Evolutionary conservation across 2,329 filamentous ascomycete species (phyloP), one percentile per base, ranked within the genome.

Genomic region (Cladosporium sp.): DNA sequence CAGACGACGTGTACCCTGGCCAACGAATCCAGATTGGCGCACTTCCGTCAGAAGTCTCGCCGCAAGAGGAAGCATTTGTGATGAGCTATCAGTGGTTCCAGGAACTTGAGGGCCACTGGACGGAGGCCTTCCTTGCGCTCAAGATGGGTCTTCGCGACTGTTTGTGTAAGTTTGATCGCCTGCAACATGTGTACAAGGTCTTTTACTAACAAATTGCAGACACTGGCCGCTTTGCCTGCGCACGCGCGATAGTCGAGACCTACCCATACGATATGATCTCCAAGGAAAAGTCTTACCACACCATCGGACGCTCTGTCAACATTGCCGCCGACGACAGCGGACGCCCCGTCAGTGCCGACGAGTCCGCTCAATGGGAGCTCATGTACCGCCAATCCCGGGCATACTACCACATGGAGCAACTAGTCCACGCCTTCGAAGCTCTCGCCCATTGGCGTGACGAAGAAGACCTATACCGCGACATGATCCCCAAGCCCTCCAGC

Each of bases 21-120:
- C 85, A 88, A 36, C 83, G 85, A n/a, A 85, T 96, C 64, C 88
- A 85, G 74, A 80, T 85, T 6, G 87, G 90, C 66, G 91, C 96
- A 73, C 86, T 93, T 28, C 67, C 61, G 68, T 86, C 87, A 1
- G 82, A 87, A 16, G 66, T 78, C 11, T 79, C 88, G 11, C 83
- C 87, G 8, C 78, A 83, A 51, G 86, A 90, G 66, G 89, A 94
- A 68, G 86, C 89, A 36, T 83, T 97, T 60, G 92, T 97, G 54
- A 86, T 90, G 65, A 88, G 91, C 43, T 80, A 97, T 66, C 91
- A 96, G 74, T 98, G 94, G 93, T 89, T 94, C 75, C 80, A 91
- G 65, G 84, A 91, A 64, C 85, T 94, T 10, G 86, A 90, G 58
- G 89, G 86, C 14, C 84, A 91, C 63, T 93, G 90, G 89, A 81